Conservation (phyloP, 2,329 filamentous ascomycete species). For the Paracorniculantispora psalliotae region DNA sequence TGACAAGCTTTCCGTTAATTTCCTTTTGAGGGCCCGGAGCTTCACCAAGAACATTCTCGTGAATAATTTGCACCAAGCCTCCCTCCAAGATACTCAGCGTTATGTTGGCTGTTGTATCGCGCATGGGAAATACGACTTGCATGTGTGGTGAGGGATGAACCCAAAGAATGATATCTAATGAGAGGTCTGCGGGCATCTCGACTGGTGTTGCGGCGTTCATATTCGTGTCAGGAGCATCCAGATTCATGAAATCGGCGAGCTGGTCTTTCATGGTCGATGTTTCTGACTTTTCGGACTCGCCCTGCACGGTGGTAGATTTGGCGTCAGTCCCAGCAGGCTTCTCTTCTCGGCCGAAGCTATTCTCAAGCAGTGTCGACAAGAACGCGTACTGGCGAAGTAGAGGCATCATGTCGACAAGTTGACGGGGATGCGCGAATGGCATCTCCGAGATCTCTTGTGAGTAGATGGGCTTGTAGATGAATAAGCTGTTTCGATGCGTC, state of each 20-base stretch:
- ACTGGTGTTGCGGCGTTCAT: not conserved
- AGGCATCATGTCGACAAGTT: constrained; percentile 70
- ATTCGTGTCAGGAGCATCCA: not conserved
- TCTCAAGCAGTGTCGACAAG: constrained; percentile 58
- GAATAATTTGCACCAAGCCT: constrained; percentile 52
- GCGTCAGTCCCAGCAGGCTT: constrained; percentile 16
- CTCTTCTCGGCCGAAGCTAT: constrained; percentile 47
- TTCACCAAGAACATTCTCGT: constrained; percentile 45
- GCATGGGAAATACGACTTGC: constrained; percentile 51
- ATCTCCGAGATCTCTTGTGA: constrained; percentile 62
- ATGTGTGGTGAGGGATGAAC: constrained; percentile 45
- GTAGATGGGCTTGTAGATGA: constrained; percentile 68
- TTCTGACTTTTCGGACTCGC: constrained; percentile 12
- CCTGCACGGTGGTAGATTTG: constrained; percentile 10
- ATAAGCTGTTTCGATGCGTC: constrained; percentile 56
- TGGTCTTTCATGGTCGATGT: constrained; percentile 28
- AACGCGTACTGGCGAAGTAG: constrained; percentile 71
- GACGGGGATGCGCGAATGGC: constrained; percentile 72
- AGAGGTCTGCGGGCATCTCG: constrained; percentile 20
- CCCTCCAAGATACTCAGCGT: constrained; percentile 56
- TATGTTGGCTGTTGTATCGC: constrained; percentile 44
- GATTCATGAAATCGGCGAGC: constrained; percentile 28
- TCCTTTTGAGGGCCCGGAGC: constrained; percentile 30
- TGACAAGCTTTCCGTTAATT: constrained; percentile 21
- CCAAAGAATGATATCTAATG: constrained; percentile 49